Evolutionary conservation across 208 protist species (phyloP).

Genomic region (Leishmania aethiopica): DNA sequence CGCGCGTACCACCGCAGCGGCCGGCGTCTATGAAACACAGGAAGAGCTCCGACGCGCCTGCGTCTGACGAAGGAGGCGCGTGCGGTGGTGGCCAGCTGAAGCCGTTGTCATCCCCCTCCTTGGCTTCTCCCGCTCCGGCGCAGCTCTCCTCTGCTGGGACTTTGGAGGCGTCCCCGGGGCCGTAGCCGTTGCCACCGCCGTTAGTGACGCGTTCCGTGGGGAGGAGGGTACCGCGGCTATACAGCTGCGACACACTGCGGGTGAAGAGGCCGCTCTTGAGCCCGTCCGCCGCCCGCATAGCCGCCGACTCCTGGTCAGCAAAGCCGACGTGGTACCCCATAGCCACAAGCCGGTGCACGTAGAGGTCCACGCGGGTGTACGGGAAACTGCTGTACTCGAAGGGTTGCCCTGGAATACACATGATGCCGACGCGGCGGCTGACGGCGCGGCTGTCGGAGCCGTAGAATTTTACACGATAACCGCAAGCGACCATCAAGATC

Average conservation of each 20-base stretch:
- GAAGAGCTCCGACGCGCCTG: conserved; percentile 64
- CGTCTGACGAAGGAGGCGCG: background rate
- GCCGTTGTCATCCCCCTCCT: conserved; percentile 21
- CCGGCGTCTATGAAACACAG: conserved; percentile 56
- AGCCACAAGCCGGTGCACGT: conserved; percentile 81
- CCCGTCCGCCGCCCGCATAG: conserved; percentile 73
- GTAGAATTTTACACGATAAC: conserved; percentile 87
- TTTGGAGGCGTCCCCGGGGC: background rate
- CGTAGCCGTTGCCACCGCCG: conserved; percentile 21
- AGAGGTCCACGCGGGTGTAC: conserved; percentile 76
- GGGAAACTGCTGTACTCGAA: conserved; percentile 90
- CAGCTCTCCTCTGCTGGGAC: conserved; percentile 11
- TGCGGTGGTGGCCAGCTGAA: background rate
- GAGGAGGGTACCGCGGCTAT: conserved; percentile 82
- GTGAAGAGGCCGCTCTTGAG: conserved; percentile 74
- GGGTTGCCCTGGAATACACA: conserved; percentile 77
- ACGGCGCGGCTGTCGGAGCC: conserved; percentile 80
- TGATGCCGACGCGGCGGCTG: conserved; percentile 87
- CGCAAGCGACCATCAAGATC: conserved; percentile 86
- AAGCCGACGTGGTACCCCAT: conserved; percentile 93
- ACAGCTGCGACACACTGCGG: conserved; percentile 71
- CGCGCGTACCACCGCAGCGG: background rate
- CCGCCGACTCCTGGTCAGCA: conserved; percentile 86
- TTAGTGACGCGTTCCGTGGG: conserved; percentile 66
- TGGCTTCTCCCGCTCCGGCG: conserved; percentile 21